These are phyloP conservation scores for Vigna radiata DNA, from an alignment of 306 rosid species.

Conservation along the genomic window DNA sequence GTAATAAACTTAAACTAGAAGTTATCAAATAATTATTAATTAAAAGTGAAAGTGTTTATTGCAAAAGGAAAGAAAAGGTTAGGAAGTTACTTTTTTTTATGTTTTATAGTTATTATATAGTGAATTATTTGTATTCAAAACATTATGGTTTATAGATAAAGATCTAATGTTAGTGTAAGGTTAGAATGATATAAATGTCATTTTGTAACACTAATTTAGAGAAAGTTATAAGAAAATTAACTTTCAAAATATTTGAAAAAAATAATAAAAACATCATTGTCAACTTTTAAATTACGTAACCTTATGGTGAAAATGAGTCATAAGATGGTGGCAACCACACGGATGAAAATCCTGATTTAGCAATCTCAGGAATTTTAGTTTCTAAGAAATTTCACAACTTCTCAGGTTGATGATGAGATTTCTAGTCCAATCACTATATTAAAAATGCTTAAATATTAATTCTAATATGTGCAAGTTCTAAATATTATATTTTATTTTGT, in stretches of 20 bases:
- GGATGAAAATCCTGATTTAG: conserved; percentile 81
- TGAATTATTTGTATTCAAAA: no score
- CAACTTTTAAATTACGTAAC: conserved; percentile 48
- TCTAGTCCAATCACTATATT: conserved; percentile 88
- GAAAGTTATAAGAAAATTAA: neutral
- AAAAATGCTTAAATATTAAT: conserved; percentile 35
- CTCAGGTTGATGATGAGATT: conserved; percentile 67
- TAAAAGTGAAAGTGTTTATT: no score
- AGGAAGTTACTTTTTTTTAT: no score
- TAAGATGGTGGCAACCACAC: conserved; percentile 94
- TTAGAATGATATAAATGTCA: no score
- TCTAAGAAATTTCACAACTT: conserved; percentile 81
- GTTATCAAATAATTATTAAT: no score
- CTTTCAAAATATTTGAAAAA: neutral
- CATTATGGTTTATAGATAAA: no score
- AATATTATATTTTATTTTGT: no score
- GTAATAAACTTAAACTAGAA: no score
- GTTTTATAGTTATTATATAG: no score
- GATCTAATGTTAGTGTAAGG: no score
- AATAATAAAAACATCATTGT: conserved; percentile 11
- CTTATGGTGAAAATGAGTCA: conserved; percentile 78
- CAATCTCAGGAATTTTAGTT: conserved; percentile 70
- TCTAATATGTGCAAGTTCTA: neutral
- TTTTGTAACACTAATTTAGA: conserved; percentile 32
- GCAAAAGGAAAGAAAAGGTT: no score